Conservation (phyloP, 495 filamentous ascomycete genomes). For the Zalerion maritima region DNA sequence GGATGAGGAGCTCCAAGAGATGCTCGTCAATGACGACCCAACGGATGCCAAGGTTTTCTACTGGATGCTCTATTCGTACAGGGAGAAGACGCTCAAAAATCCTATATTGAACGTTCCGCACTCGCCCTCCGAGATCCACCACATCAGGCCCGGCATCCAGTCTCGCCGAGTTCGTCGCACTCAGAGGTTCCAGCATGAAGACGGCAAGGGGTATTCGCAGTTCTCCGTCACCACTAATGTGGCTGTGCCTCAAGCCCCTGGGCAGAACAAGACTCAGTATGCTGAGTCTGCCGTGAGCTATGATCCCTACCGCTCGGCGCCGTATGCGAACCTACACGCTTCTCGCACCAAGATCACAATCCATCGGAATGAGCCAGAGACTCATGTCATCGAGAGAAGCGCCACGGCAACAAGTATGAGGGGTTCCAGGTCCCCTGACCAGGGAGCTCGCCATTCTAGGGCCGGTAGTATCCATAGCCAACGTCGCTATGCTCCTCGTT, state of each 20-base stretch:
- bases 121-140: slow-evolving; percentile 79
- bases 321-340: too few species aligned
- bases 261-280: slow-evolving; percentile 22
- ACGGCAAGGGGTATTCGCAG: slow-evolving; percentile 44
- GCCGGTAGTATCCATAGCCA: too few species aligned
- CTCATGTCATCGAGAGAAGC: neutral
- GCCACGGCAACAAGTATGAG: too few species aligned
- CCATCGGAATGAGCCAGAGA: slow-evolving; percentile 31
- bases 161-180: slow-evolving; percentile 33
- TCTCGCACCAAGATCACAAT: slow-evolving; percentile 56
- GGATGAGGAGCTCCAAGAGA: slow-evolving; percentile 53
- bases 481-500: too few species aligned
- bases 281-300: slow-evolving; percentile 47
- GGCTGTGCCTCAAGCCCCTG: slow-evolving; percentile 14
- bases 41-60: slow-evolving; percentile 92
- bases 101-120: slow-evolving; percentile 60
- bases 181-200: slow-evolving; percentile 24
- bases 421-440: too few species aligned
- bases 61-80: slow-evolving; percentile 61
- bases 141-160: slow-evolving; percentile 43
- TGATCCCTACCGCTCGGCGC: slow-evolving; percentile 72
- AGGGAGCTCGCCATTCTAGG: too few species aligned
- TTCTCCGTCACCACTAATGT: slow-evolving; percentile 56
- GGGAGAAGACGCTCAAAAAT: slow-evolving; percentile 70
- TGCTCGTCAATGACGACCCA: slow-evolving; percentile 46